A percentile compares a stretch with the other conserved stretches of the same genome.
phyloP scores from a whole-genome alignment of 768 basidiomycete genomes.

The Lactarius deliciosus region DNA sequence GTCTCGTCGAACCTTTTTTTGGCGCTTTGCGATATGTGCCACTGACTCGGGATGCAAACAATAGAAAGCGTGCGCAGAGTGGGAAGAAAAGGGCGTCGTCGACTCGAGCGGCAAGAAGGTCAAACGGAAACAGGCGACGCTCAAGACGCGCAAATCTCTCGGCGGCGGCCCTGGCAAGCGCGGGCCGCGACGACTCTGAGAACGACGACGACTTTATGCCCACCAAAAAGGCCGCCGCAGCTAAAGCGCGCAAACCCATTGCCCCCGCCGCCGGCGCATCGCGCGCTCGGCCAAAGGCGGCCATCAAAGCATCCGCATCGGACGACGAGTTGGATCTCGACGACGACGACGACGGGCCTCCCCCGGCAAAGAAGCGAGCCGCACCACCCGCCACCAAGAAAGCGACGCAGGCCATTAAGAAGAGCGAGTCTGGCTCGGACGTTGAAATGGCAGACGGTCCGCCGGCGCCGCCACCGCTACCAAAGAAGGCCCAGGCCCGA shows the following conservation, averaged over 20 bases:
- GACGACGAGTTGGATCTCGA: constrained; percentile 27
- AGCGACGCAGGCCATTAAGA: constrained; percentile 29
- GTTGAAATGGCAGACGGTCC: constrained; percentile 33
- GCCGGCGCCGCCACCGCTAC: constrained; percentile 34
- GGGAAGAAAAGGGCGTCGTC: constrained; percentile 46
- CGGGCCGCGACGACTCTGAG: constrained; percentile 38
- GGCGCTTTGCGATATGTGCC: background rate
- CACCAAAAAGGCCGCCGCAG: constrained; percentile 42
- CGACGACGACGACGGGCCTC: constrained; percentile 20
- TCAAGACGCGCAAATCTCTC: constrained; percentile 53
- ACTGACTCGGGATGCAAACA: constrained; percentile 14
- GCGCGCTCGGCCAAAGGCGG: constrained; percentile 39
- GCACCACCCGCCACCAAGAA: constrained; percentile 29
- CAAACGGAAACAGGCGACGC: constrained; percentile 56
- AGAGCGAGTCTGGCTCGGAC: constrained; percentile 37
- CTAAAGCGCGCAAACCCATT: constrained; percentile 37
- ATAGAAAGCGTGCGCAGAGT: constrained; percentile 44
- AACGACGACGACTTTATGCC: constrained; percentile 60
- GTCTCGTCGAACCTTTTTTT: constrained; percentile 32
- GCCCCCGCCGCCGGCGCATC: constrained; percentile 35
- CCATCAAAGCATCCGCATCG: constrained; percentile 25
- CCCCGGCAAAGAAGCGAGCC: constrained; percentile 30
- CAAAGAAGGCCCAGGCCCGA: constrained; percentile 15
- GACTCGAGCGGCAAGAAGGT: constrained; percentile 52
- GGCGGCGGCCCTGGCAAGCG: constrained; percentile 39